Conservation (phyloP, 768 basidiomycete species). For the Mycena chlorophos region DNA sequence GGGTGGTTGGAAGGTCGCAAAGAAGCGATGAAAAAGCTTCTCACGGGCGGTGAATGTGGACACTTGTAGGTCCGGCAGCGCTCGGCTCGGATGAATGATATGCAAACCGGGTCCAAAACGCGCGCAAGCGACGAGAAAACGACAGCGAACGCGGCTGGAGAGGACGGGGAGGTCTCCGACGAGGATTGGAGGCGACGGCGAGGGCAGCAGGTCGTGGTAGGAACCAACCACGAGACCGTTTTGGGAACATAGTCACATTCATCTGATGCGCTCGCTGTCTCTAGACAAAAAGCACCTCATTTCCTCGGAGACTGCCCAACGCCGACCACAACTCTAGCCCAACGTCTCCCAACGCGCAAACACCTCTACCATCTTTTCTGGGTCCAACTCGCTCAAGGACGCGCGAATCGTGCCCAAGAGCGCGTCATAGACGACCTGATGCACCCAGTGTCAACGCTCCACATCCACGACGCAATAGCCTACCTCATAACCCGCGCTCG, state of each 20-base stretch:
- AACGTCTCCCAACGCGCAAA: conserved; percentile 36
- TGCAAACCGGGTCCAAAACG: conserved; percentile 7
- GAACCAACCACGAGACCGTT: neutral
- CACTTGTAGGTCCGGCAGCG: conserved; percentile 54
- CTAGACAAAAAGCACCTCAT: neutral
- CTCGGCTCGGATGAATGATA: conserved; percentile 29
- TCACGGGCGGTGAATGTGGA: conserved; percentile 45
- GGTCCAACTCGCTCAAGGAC: conserved; percentile 68
- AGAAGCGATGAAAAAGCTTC: conserved; percentile 37
- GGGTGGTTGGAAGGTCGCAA: conserved; percentile 25
- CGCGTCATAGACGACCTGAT: conserved; percentile 65
- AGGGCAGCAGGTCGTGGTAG: neutral
- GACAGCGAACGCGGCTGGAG: too few relatives aligned
- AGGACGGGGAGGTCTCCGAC: too few relatives aligned
- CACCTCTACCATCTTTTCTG: conserved; percentile 55
- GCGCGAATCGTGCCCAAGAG: conserved; percentile 57
- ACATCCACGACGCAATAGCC: conserved; percentile 30
- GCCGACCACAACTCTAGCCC: too few relatives aligned
- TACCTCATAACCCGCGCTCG: conserved; percentile 71
- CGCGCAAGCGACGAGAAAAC: conserved; percentile 6
- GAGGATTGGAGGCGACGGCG: too few relatives aligned
- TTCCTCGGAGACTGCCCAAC: too few relatives aligned
- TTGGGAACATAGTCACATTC: neutral
- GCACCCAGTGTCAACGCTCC: neutral
- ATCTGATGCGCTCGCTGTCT: neutral